Evolutionary conservation across 345 rosid genomes (phyloP).

Genomic region (Raphanus sativus): DNA sequence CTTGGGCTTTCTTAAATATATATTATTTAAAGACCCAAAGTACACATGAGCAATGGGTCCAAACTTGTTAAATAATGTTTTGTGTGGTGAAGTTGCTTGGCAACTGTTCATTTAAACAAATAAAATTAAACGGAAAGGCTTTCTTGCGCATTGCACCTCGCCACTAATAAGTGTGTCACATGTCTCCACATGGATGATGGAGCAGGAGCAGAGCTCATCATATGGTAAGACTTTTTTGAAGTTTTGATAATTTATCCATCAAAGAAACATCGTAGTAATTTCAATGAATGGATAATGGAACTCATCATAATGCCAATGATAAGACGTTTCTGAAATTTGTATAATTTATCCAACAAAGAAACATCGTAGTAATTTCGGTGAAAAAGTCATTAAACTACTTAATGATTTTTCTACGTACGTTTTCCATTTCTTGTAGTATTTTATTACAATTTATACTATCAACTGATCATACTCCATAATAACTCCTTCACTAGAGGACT

Average conservation of each 20-base stretch:
- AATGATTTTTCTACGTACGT: not conserved
- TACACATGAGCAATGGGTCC: not conserved
- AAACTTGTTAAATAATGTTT: constrained; percentile 12
- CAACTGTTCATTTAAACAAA: constrained; percentile 7
- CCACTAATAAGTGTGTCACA: not conserved
- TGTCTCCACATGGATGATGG: constrained; percentile 16
- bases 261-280: too few relatives aligned
- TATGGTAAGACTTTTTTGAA: too few relatives aligned
- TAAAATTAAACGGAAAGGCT: not conserved
- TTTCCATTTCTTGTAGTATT: not conserved
- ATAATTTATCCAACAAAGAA: constrained; percentile 1
- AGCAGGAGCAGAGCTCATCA: not conserved
- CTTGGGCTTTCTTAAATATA: constrained; percentile 9
- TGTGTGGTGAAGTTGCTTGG: constrained; percentile 23
- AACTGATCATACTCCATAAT: too few relatives aligned
- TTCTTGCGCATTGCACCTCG: not conserved
- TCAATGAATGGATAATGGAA: too few relatives aligned
- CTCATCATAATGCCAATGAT: constrained; percentile 4
- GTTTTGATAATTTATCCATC: too few relatives aligned
- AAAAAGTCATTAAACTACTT: constrained; percentile 13
- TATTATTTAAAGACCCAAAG: constrained; percentile 9
- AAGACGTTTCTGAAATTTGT: not conserved
- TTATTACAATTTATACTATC: not conserved
- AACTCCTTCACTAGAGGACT: not conserved
- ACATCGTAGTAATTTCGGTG: not conserved